Conservation (phyloP, 192 early-diverging fungal genomes). For the Martensiomyces pterosporus region DNA sequence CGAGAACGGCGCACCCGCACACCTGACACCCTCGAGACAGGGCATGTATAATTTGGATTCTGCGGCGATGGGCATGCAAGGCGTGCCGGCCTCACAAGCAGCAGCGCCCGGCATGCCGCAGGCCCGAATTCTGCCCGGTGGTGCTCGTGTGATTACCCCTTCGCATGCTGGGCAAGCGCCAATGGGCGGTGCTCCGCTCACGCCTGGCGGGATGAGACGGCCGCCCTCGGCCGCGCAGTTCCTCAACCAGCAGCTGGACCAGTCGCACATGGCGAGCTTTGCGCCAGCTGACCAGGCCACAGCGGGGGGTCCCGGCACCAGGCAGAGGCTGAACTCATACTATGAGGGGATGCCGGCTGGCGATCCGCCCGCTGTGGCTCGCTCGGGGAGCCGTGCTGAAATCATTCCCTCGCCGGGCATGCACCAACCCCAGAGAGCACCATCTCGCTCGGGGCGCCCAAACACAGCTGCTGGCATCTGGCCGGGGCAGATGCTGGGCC, state of each 20-base stretch:
- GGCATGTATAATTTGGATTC: no score
- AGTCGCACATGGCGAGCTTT: slow-evolving; percentile 6
- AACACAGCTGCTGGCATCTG: neutral
- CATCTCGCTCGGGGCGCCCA: neutral
- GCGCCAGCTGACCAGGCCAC: slow-evolving; percentile 6
- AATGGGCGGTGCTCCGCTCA: slow-evolving; percentile 11
- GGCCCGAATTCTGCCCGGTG: slow-evolving; percentile 13
- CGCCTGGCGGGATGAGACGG: slow-evolving; percentile 20
- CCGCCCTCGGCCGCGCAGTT: slow-evolving; percentile 39
- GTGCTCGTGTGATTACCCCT: slow-evolving; percentile 33
- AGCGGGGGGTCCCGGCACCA: slow-evolving; percentile 8
- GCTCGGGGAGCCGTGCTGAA: slow-evolving; percentile 44
- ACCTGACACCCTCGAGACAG: no score
- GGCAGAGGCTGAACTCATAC: slow-evolving; percentile 36
- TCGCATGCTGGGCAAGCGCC: slow-evolving; percentile 10
- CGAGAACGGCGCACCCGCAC: neutral
- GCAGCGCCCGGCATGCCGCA: slow-evolving; percentile 6
- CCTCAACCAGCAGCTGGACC: slow-evolving; percentile 12
- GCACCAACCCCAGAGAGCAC: slow-evolving; percentile 7
- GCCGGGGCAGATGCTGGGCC: slow-evolving; percentile 28
- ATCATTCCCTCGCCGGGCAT: slow-evolving; percentile 2
- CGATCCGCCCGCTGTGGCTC: slow-evolving; percentile 22
- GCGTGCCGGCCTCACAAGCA: slow-evolving; percentile 1
- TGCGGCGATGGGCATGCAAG: no score
- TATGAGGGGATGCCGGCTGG: slow-evolving; percentile 28